phyloP scores from a whole-genome alignment of 345 rosid species.

The Litchi chinensis region DNA sequence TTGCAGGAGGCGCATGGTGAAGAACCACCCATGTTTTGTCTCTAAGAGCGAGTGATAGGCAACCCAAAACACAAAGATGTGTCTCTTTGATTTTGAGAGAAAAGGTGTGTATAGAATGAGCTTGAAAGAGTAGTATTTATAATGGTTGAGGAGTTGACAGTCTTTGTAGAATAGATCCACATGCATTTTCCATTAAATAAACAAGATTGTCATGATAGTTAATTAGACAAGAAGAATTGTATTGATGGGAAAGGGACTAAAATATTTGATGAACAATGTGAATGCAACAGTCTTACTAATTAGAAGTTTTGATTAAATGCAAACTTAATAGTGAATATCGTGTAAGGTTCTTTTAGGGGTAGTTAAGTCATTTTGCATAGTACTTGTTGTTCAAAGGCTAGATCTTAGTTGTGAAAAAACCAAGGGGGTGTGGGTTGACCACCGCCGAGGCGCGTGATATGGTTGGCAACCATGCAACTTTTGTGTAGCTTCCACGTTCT shows the following conservation, averaged over 20 bases:
- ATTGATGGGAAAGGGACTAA: background rate
- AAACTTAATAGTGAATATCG: background rate
- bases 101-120: slow-evolving; percentile 18
- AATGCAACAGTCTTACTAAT: background rate
- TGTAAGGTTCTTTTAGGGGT: slow-evolving; percentile 18
- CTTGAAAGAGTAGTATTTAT: slow-evolving; percentile 44
- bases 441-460: slow-evolving; percentile 67
- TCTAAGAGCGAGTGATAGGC: background rate
- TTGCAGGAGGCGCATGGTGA: slow-evolving; percentile 93
- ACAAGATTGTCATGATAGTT: background rate
- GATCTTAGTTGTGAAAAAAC: background rate
- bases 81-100: background rate
- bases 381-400: background rate
- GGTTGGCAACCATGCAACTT: slow-evolving; percentile 54
- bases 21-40: slow-evolving; percentile 47
- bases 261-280: background rate
- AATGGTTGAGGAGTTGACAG: slow-evolving; percentile 25
- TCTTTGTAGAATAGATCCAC: slow-evolving; percentile 33
- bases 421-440: slow-evolving; percentile 39
- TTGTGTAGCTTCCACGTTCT: slow-evolving; percentile 48
- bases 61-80: background rate
- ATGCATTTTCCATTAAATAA: slow-evolving; percentile 27
- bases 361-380: slow-evolving; percentile 8
- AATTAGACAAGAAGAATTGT: background rate
- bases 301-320: background rate